Evolutionary conservation across 305 asterid genomes (phyloP).

Genomic region (Fraxinus xanthoxyloides): DNA sequence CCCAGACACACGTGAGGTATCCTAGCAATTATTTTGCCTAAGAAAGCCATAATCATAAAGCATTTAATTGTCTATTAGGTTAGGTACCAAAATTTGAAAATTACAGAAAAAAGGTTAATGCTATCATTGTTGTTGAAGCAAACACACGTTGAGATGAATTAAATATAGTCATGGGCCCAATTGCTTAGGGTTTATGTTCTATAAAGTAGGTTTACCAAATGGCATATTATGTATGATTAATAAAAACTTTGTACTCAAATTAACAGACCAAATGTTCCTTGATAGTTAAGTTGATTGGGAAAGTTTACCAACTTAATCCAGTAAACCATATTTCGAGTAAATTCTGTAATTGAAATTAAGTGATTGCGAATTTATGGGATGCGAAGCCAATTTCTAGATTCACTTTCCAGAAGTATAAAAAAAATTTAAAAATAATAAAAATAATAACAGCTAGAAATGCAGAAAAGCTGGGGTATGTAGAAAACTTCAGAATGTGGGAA

Average conservation of each 20-base stretch:
- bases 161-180: slow-evolving; percentile 30
- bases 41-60: background rate
- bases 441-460: no score
- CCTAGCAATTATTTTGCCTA: background rate
- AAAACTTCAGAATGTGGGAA: background rate
- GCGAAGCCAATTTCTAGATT: background rate
- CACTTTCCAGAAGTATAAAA: background rate
- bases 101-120: slow-evolving; percentile 5
- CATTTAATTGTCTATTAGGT: background rate
- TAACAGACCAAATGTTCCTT: slow-evolving; percentile 48
- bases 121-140: slow-evolving; percentile 36
- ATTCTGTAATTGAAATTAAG: background rate
- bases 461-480: background rate
- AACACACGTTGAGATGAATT: slow-evolving; percentile 40
- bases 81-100: background rate
- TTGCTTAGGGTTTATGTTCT: slow-evolving; percentile 27
- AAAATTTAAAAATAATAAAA: no score
- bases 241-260: slow-evolving; percentile 32
- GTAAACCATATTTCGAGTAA: slow-evolving; percentile 10
- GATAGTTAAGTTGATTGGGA: slow-evolving; percentile 24
- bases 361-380: slow-evolving; percentile 5
- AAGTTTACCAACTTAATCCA: background rate
- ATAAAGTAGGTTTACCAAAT: slow-evolving; percentile 53
- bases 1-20: background rate
- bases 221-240: slow-evolving; percentile 17